These are phyloP conservation scores for Mycena vitilis DNA, from an alignment of 768 basidiomycete genomes.

Conservation along the genomic window DNA sequence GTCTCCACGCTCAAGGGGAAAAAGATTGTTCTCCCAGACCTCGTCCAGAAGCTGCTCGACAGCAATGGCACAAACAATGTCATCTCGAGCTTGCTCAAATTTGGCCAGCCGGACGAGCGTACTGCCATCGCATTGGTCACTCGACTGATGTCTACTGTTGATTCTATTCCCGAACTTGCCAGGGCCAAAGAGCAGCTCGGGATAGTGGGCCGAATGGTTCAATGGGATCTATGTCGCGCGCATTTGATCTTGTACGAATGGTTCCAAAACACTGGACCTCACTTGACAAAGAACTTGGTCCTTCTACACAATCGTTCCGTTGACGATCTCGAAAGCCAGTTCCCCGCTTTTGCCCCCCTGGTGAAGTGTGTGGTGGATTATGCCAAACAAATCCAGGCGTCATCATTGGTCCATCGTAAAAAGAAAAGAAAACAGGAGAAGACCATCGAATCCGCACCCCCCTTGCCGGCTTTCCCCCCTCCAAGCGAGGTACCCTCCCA, in stretches of 20 bases:
- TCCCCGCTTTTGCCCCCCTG: neutral
- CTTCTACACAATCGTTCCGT: neutral
- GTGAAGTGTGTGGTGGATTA: neutral
- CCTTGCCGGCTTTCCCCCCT: no score
- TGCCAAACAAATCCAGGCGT: neutral
- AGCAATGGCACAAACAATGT: no score
- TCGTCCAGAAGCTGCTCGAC: no score
- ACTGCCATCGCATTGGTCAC: no score
- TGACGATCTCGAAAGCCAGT: neutral
- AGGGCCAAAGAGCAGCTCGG: no score
- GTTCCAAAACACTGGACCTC: constrained; percentile 2
- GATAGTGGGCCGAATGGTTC: no score
- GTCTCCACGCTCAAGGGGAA: no score
- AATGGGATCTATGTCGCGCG: neutral
- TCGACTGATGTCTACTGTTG: no score
- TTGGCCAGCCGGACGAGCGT: no score
- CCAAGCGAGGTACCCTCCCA: neutral
- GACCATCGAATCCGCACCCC: neutral
- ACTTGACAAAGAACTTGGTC: neutral
- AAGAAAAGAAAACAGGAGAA: neutral
- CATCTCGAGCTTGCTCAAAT: no score
- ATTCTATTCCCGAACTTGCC: no score
- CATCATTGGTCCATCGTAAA: neutral
- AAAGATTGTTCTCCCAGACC: no score
- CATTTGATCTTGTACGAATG: neutral